Evolutionary conservation across 140 eudicot species (phyloP), one percentile per base, ranked within the genome.

Genomic region (Cichorium intybus): DNA sequence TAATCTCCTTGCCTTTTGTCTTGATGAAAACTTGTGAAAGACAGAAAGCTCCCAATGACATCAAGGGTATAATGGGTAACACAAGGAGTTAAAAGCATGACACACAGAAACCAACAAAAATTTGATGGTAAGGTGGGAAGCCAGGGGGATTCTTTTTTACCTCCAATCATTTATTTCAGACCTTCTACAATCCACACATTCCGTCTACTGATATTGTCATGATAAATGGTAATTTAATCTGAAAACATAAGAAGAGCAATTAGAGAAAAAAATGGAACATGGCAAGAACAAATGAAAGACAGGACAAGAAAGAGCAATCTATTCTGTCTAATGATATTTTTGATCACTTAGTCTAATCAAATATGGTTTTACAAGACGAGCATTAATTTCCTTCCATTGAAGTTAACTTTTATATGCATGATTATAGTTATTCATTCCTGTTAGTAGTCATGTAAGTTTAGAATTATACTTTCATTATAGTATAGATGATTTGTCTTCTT

Each of bases 261-360:
- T 58, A 52, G 56, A 65, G 64, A 65, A 23, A 69, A 31, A 52
- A 24, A 60, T 41, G 71, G 49, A 54, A 47, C 66, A 69, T 33
- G 48, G 34, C 33, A 76, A 46, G 72, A 70, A 49, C 73, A 33
- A 54, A 11, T 45, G 12, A 37, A 69, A 56, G 77, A 76, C 75
- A 76, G 23, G 71, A 69, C 39, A 53, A 75, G 71, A 56, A 56
- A 62, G 54, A 76, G 50, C 37, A 55, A 62, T 69, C 67, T 47
- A 54, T 43, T 62, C 62, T 69, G 81, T 69, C 72, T 26, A 60
- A 75, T 69, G 64, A 60, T 74, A 65, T 75, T 72, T 74, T 85
- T 81, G 85, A 80, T 75, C 67, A 75, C 31, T 67, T 39, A 70
- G 76, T 72, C 81, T 83, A 77, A 81, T 84, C 79, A 69, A 65